Conservation (phyloP, 1,284 basidiomycete species). For the Schizophyllum commune region DNA sequence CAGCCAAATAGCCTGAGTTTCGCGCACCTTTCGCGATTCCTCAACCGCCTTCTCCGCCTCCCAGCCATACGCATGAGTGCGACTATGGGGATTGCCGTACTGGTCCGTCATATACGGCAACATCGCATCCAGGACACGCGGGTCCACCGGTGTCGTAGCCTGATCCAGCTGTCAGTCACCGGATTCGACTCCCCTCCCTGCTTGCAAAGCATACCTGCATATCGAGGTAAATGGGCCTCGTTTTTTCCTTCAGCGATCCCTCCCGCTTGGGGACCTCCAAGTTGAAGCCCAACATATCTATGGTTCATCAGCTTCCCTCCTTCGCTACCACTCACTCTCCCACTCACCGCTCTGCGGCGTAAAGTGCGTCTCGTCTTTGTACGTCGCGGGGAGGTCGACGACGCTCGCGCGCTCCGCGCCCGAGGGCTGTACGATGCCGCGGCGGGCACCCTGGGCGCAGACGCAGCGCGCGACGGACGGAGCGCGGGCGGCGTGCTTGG, state of each 20-base stretch:
- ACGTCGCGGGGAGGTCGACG: slow-evolving; percentile 67
- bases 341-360: slow-evolving; percentile 60
- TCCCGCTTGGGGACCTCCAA: slow-evolving; percentile 65
- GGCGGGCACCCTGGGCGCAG: slow-evolving; percentile 18
- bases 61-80: slow-evolving; percentile 99
- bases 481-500: background rate
- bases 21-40: slow-evolving; percentile 72
- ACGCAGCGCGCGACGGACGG: background rate
- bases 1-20: background rate
- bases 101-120: slow-evolving; percentile 94
- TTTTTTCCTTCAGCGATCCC: slow-evolving; percentile 52
- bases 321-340: background rate
- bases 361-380: slow-evolving; percentile 64
- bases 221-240: slow-evolving; percentile 90
- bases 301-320: background rate
- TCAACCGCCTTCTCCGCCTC: slow-evolving; percentile 95
- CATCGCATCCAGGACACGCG: slow-evolving; percentile 96
- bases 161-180: slow-evolving; percentile 23
- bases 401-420: slow-evolving; percentile 72
- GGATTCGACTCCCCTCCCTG: background rate
- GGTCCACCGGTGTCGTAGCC: slow-evolving; percentile 98
- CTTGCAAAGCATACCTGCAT: slow-evolving; percentile 62
- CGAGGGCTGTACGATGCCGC: slow-evolving; percentile 67
- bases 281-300: slow-evolving; percentile 90
- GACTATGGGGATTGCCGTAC: slow-evolving; percentile 96